A percentile compares a stretch with the other conserved stretches of the same genome.
These are phyloP conservation scores for Suillus placidus DNA, from an alignment of 768 basidiomycete genomes.

Conservation along the genomic window DNA sequence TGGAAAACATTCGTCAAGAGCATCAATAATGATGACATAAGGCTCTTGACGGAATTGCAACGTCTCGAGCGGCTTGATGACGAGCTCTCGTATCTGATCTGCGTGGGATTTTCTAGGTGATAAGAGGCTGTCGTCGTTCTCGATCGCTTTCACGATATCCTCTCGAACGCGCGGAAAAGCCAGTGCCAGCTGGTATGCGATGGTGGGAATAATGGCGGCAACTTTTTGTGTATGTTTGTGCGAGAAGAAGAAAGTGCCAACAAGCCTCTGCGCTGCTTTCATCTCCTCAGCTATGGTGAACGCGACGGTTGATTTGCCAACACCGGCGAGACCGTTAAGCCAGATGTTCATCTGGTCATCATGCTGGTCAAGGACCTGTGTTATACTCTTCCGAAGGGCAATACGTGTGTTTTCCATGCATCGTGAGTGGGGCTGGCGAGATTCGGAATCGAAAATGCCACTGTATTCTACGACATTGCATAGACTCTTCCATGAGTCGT, in stretches of 20 bases:
- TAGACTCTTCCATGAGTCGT: neutral
- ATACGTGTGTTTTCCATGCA: neutral
- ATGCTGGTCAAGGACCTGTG: neutral
- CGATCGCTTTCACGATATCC: conserved; percentile 15
- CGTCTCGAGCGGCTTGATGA: conserved; percentile 15
- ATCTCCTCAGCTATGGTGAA: neutral
- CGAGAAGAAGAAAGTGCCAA: conserved; percentile 25
- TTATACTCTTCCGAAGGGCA: neutral
- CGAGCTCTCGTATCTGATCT: conserved; percentile 19
- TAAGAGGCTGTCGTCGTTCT: conserved; percentile 12
- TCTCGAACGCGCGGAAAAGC: conserved; percentile 9
- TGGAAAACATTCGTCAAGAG: conserved; percentile 13
- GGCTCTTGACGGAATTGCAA: conserved; percentile 10
- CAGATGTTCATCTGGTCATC: neutral
- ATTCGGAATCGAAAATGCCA: neutral
- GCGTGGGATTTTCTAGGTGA: neutral
- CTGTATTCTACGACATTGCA: neutral
- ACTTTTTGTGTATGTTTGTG: conserved; percentile 9
- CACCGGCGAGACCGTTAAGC: neutral
- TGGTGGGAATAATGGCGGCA: conserved; percentile 15
- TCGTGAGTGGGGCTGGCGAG: neutral
- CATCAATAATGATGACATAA: conserved; percentile 8
- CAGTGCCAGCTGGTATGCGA: conserved; percentile 21
- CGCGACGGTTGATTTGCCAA: neutral
- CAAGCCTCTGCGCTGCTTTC: conserved; percentile 13